A percentile compares a stretch with the other conserved stretches of the same genome.
Conservation (phyloP, 257 asterid genomes). For the Misopates orontium region DNA sequence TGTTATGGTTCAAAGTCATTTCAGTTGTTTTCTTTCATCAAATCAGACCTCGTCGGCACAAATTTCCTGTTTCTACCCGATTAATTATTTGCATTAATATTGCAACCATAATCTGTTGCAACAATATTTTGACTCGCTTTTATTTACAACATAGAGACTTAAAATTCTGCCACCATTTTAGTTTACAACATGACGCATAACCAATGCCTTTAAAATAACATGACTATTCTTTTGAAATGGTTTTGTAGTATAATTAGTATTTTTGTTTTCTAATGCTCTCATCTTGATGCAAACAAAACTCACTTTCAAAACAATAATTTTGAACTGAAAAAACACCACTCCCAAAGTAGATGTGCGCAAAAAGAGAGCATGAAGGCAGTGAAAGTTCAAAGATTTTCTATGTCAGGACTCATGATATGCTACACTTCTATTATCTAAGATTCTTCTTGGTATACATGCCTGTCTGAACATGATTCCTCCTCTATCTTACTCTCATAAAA, state of each 20-base stretch:
- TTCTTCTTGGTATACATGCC: constrained; percentile 13
- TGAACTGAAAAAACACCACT: background rate
- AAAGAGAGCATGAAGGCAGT: constrained; percentile 16
- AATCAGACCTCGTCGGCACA: too few relatives aligned
- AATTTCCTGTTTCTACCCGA: too few relatives aligned
- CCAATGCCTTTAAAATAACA: too few relatives aligned
- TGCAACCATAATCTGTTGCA: constrained; percentile 14
- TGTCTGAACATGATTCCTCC: background rate
- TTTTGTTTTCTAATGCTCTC: too few relatives aligned
- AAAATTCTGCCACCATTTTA: too few relatives aligned
- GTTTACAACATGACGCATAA: too few relatives aligned
- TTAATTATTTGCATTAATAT: constrained; percentile 33
- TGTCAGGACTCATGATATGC: background rate
- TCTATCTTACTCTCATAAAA: background rate
- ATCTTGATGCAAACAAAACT: background rate
- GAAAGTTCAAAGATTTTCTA: constrained; percentile 1
- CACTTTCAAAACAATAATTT: background rate
- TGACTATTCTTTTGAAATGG: too few relatives aligned
- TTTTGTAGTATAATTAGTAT: too few relatives aligned
- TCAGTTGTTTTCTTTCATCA: too few relatives aligned
- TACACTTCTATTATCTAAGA: constrained; percentile 16
- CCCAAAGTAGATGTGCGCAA: constrained; percentile 7
- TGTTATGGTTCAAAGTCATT: too few relatives aligned
- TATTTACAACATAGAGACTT: too few relatives aligned
- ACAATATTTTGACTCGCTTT: background rate